Percentiles rank a stretch among this genome's conserved stretches.
Conservation (phyloP, 2,329 filamentous ascomycete genomes). For the Cladosporium sp. region DNA sequence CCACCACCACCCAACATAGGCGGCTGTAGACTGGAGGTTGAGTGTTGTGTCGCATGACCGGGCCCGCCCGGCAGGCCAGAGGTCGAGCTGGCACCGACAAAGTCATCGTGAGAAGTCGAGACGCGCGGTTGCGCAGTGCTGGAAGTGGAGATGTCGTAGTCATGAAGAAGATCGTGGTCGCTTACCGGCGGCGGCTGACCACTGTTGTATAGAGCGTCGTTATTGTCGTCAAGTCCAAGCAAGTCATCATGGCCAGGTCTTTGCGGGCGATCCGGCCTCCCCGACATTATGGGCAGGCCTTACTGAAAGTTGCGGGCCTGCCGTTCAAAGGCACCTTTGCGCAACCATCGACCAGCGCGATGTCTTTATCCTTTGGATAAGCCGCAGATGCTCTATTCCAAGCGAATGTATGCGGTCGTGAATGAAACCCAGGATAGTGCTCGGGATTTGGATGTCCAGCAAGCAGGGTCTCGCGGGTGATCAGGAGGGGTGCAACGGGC, state of each 20-base stretch:
- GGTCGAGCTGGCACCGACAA: constrained; percentile 61
- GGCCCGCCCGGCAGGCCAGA: constrained; percentile 42
- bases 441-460: background rate
- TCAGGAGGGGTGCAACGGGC: background rate
- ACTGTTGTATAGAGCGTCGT: constrained; percentile 65
- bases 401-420: background rate
- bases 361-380: background rate
- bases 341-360: constrained; percentile 9
- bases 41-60: constrained; percentile 32
- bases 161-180: constrained; percentile 74
- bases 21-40: constrained; percentile 28
- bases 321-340: constrained; percentile 10
- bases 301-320: constrained; percentile 7
- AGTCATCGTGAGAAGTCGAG: constrained; percentile 91
- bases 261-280: constrained; percentile 50
- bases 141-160: constrained; percentile 65
- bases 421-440: no score
- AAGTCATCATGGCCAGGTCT: constrained; percentile 46
- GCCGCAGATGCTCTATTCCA: background rate
- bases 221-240: constrained; percentile 61
- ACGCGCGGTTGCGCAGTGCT: constrained; percentile 64
- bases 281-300: constrained; percentile 37
- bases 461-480: background rate
- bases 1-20: constrained; percentile 35
- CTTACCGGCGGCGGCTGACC: constrained; percentile 74